phyloP scores from a whole-genome alignment of 805 yeast species.

The Candida wancherniae region DNA sequence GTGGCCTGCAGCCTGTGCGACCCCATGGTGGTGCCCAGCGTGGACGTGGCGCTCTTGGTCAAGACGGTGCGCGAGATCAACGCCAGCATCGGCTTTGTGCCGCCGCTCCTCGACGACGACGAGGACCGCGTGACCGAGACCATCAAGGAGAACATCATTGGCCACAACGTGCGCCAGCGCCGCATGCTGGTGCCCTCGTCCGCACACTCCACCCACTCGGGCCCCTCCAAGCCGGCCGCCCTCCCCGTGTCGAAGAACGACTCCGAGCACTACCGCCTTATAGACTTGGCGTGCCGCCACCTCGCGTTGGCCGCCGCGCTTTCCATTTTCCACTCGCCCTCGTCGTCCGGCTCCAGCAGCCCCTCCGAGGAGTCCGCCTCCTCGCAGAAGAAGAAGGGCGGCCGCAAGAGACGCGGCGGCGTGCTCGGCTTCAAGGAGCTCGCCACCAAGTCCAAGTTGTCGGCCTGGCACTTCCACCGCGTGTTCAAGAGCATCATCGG shows the following conservation, averaged over 20 bases:
- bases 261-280: conserved; percentile 62
- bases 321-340: conserved; percentile 26
- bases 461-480: conserved; percentile 92
- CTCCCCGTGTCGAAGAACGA: conserved; percentile 49
- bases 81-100: conserved; percentile 51
- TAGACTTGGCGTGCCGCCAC: conserved; percentile 77
- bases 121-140: conserved; percentile 33
- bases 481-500: conserved; percentile 85
- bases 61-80: conserved; percentile 54
- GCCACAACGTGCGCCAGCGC: conserved; percentile 19
- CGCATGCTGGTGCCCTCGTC: conserved; percentile 29
- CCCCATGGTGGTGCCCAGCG: conserved; percentile 43
- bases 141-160: conserved; percentile 34
- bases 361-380: conserved; percentile 11
- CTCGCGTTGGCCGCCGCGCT: conserved; percentile 74
- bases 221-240: conserved; percentile 2
- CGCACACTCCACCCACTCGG: conserved; percentile 10
- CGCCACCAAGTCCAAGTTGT: conserved; percentile 75
- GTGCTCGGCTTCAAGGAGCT: conserved; percentile 80
- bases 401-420: conserved; percentile 63
- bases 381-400: conserved; percentile 11
- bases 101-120: conserved; percentile 46
- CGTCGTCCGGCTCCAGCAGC: conserved; percentile 16
- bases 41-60: conserved; percentile 42
- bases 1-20: conserved; percentile 52